Evolutionary conservation across 2,329 filamentous ascomycete genomes (phyloP).

Genomic region (Cercospora sesami): DNA sequence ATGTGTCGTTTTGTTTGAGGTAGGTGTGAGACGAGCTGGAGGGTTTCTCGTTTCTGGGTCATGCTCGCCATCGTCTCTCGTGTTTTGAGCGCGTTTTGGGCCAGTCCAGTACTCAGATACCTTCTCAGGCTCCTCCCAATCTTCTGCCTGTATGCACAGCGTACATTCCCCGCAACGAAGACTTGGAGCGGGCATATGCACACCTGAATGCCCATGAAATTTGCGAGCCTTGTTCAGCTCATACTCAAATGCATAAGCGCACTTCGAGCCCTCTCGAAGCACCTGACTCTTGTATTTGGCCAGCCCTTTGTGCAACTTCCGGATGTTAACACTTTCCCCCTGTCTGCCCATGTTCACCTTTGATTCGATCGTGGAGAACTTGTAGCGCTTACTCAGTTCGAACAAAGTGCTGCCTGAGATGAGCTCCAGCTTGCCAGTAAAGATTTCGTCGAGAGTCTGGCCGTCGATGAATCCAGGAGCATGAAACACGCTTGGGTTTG

Average conservation of each 20-base stretch:
- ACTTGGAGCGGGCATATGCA: background rate
- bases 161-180: background rate
- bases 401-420: conserved; percentile 8
- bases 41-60: background rate
- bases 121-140: background rate
- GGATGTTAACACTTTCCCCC: background rate
- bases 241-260: background rate
- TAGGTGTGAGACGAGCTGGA: background rate
- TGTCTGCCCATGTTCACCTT: conserved; percentile 1
- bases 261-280: background rate
- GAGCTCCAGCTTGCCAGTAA: conserved; percentile 4
- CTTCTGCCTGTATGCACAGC: background rate
- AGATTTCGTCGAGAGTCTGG: conserved; percentile 12
- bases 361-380: background rate
- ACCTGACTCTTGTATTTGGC: background rate
- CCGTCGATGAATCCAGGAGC: conserved; percentile 1
- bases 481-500: background rate
- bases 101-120: background rate
- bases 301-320: background rate
- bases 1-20: background rate
- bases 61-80: background rate
- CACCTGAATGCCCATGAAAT: background rate
- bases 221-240: conserved; percentile 4
- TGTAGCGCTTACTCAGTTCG: conserved; percentile 12
- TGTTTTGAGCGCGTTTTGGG: background rate